Conservation (phyloP, 2,329 filamentous ascomycete genomes). For the Trichoderma sp. region DNA sequence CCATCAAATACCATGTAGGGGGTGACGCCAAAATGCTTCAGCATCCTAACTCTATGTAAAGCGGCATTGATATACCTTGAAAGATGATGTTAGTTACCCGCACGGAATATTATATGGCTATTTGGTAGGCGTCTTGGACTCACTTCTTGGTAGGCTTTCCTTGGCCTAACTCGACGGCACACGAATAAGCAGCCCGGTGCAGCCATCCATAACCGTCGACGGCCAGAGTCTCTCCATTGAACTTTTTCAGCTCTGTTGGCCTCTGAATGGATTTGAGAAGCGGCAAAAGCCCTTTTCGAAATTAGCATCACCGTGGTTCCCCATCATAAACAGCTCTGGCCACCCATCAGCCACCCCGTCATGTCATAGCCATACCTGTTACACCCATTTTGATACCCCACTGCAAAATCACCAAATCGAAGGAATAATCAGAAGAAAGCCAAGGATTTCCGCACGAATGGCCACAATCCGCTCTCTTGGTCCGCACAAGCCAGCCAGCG, state of each 20-base stretch:
- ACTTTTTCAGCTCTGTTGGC: constrained; percentile 81
- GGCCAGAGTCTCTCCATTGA: constrained; percentile 81
- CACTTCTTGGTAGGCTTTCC: constrained; percentile 86
- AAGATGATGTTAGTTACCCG: not conserved
- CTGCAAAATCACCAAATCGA: not conserved
- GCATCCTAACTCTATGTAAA: constrained; percentile 88
- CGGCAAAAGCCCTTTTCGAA: constrained; percentile 69
- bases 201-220: constrained; percentile 98
- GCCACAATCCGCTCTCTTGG: not conserved
- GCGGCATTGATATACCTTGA: constrained; percentile 82
- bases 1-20: constrained; percentile 97
- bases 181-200: constrained; percentile 85
- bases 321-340: not conserved
- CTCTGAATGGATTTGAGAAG: constrained; percentile 96
- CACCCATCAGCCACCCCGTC: not conserved
- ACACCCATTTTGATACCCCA: constrained; percentile 34
- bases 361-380: constrained; percentile 29
- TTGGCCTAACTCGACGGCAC: constrained; percentile 85
- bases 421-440: not conserved
- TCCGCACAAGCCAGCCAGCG: not conserved
- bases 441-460: not conserved
- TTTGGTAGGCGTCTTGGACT: constrained; percentile 32
- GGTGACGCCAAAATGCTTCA: constrained; percentile 87
- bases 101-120: not conserved
- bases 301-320: constrained; percentile 22